Evolutionary conservation across 2,329 filamentous ascomycete species (phyloP).

Genomic region (Ilyonectria destructans): DNA sequence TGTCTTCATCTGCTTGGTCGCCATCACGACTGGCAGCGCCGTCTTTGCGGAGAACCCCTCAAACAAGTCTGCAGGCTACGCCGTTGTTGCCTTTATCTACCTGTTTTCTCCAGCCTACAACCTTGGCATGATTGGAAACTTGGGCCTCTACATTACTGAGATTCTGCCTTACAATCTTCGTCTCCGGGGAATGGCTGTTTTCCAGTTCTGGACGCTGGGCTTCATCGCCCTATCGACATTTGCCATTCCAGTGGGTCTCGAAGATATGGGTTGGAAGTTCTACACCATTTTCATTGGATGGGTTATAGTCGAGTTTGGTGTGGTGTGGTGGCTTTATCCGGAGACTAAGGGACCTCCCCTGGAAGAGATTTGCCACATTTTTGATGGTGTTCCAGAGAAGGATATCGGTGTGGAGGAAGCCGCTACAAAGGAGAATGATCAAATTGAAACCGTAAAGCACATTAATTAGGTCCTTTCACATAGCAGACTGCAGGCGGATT

Average conservation of each 20-base stretch:
- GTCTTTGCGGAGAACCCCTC: slow-evolving; percentile 34
- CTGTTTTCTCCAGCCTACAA: slow-evolving; percentile 47
- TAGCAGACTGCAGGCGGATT: too few species aligned
- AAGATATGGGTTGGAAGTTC: slow-evolving; percentile 17
- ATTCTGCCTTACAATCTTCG: slow-evolving; percentile 54
- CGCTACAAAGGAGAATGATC: too few species aligned
- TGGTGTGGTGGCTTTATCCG: slow-evolving; percentile 12
- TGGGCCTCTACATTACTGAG: not conserved
- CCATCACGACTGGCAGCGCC: slow-evolving; percentile 33
- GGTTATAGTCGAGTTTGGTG: slow-evolving; percentile 18
- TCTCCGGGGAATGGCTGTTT: slow-evolving; percentile 1
- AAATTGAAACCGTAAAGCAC: too few species aligned
- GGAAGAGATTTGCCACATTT: slow-evolving; percentile 21
- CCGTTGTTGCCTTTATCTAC: slow-evolving; percentile 54
- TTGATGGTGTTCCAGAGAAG: slow-evolving; percentile 9
- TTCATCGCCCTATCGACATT: slow-evolving; percentile 19
- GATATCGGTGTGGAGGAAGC: too few species aligned
- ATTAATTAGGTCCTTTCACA: too few species aligned
- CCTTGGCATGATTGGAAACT: too few species aligned
- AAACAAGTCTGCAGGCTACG: slow-evolving; percentile 38
- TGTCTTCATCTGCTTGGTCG: slow-evolving; percentile 36
- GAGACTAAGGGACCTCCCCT: slow-evolving; percentile 25
- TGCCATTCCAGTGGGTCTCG: slow-evolving; percentile 26
- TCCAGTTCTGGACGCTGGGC: slow-evolving; percentile 9
- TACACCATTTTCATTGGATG: slow-evolving; percentile 25